A percentile compares a stretch with the other conserved stretches of the same genome.
These are phyloP conservation scores for Obelidium mucronatum DNA, from an alignment of 192 early-diverging fungal genomes.

Conservation along the genomic window DNA sequence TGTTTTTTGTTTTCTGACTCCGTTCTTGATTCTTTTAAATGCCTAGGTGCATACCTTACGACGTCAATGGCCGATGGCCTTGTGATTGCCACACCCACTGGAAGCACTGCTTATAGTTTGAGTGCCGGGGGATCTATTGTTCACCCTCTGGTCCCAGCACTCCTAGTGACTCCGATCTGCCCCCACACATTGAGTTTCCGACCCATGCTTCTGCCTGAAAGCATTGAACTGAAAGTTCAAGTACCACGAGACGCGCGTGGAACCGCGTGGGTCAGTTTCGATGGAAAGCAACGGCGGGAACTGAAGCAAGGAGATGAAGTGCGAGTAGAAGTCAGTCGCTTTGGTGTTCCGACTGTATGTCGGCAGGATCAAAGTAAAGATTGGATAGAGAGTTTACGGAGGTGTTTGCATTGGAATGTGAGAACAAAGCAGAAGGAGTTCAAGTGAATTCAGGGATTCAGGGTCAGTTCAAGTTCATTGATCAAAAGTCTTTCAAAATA, in stretches of 20 bases:
- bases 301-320: constrained; percentile 90
- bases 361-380: constrained; percentile 71
- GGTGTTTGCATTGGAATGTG: constrained; percentile 96
- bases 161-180: constrained; percentile 72
- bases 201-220: constrained; percentile 94
- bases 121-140: constrained; percentile 96
- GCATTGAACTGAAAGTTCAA: constrained; percentile 91
- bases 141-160: constrained; percentile 94
- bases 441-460: neutral
- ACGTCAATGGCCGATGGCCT: constrained; percentile 77
- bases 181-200: constrained; percentile 77
- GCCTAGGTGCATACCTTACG: constrained; percentile 88
- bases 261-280: constrained; percentile 90
- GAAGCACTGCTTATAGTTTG: constrained; percentile 64
- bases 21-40: too few relatives aligned
- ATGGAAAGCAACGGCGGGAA: constrained; percentile 90
- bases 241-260: constrained; percentile 82
- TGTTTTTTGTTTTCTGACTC: too few relatives aligned
- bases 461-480: neutral
- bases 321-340: constrained; percentile 84
- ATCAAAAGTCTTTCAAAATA: neutral
- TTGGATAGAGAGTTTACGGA: constrained; percentile 89
- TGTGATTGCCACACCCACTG: constrained; percentile 93
- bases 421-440: constrained; percentile 87
- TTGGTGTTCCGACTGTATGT: constrained; percentile 92